Evolutionary conservation across 2,329 filamentous ascomycete genomes (phyloP).

Genomic region (Cryphonectria japonica): DNA sequence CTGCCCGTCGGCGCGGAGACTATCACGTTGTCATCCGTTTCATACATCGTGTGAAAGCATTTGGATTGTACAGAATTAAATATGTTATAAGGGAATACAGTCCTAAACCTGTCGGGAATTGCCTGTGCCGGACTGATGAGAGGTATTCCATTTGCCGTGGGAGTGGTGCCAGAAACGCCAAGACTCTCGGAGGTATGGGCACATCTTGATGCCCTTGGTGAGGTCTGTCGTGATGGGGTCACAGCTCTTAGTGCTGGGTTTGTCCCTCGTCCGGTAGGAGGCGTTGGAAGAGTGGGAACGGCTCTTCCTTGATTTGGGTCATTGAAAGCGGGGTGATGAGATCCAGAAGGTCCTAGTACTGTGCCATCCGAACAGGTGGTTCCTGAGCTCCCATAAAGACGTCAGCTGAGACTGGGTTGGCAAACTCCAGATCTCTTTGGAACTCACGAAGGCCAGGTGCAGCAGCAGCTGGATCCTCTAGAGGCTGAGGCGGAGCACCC

Average conservation of each 20-base stretch:
- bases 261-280: not conserved
- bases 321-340: not conserved
- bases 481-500: not conserved
- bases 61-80: constrained; percentile 87
- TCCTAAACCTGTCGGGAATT: constrained; percentile 70
- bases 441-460: not conserved
- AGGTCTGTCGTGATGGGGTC: not conserved
- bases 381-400: not conserved
- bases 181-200: not conserved
- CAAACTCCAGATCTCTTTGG: not conserved
- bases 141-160: constrained; percentile 44
- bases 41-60: constrained; percentile 70
- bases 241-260: not conserved
- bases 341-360: not conserved
- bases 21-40: constrained; percentile 74
- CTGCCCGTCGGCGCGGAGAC: constrained; percentile 83
- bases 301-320: not conserved
- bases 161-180: constrained; percentile 35
- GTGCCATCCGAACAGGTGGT: not conserved
- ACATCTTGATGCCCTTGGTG: not conserved
- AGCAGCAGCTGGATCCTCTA: not conserved
- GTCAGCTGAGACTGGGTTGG: not conserved
- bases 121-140: constrained; percentile 50
- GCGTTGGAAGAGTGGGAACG: not conserved
- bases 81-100: constrained; percentile 71